A percentile compares a stretch with the other conserved stretches of the same genome.
Conservation (phyloP, 306 rosid species). For the Sesbania bispinosa region DNA sequence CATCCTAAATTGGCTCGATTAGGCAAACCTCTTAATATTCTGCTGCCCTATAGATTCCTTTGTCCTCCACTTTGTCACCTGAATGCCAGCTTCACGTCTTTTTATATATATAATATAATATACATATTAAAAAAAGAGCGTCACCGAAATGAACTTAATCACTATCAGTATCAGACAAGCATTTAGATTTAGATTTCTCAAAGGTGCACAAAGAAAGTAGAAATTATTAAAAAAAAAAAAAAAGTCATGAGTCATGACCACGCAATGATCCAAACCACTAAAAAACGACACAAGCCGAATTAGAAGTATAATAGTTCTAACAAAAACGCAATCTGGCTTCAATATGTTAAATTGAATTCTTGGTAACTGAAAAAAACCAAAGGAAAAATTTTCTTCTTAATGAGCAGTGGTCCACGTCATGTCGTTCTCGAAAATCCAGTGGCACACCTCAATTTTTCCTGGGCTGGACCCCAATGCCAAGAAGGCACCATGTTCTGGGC, state of each 20-base stretch:
- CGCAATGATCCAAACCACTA: background rate
- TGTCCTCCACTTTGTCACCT: conserved; percentile 1
- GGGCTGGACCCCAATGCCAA: conserved; percentile 40
- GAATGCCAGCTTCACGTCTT: conserved; percentile 15
- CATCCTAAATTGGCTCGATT: background rate
- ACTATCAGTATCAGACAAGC: background rate
- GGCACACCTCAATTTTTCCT: conserved; percentile 38
- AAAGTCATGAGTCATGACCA: background rate
- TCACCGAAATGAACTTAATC: background rate
- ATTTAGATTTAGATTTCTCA: background rate
- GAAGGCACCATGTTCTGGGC: conserved; percentile 69
- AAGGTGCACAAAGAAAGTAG: too few species aligned
- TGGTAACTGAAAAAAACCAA: background rate
- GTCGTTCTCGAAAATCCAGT: conserved; percentile 56
- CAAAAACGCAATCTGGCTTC: background rate
- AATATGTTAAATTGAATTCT: background rate
- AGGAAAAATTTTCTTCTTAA: background rate
- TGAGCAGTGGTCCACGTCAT: conserved; percentile 64
- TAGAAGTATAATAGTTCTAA: too few species aligned
- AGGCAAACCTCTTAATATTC: background rate
- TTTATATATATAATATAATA: background rate
- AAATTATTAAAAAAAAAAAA: background rate
- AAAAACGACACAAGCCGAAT: background rate
- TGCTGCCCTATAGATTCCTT: background rate
- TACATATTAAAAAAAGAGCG: background rate